Evolutionary conservation across 495 filamentous ascomycete species (phyloP), one percentile per base, ranked within the genome.

Genomic region (Tricharina praecox): DNA sequence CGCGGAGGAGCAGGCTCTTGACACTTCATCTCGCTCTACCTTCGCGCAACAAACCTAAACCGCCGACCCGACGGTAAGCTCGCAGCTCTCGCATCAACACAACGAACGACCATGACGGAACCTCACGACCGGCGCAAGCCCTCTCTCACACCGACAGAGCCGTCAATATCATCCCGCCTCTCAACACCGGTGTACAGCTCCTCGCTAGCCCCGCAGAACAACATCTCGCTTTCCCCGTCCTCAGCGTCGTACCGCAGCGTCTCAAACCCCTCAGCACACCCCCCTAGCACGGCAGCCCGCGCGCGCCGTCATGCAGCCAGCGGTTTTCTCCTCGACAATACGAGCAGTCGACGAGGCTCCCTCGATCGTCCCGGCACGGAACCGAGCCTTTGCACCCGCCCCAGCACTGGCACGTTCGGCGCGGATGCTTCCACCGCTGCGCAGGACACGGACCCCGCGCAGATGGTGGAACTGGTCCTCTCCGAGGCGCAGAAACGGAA

Each of bases 291-390:
- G 34, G 20, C 30, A 11, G 34, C 35, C 21, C 45, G 42, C n/a
- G 47, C 55, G 10, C 25, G 41, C 13, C 50, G 50, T 21, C 23
- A 51, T 7, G 34, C 33, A 2, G 45, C 45, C 8, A 55, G 56
- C 19, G 56, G 56, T 8, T 59, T 59, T 36, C 49, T 59, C 19
- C 56, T 59, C 36, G 55, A 59, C 9, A 46, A 45, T 33, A 19
- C 47, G 32, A 23, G 33, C 18, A 23, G 23, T n/a, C 8, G 21
- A 24, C 8, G 34, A 21, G 16, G 5, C 25, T 48, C 45, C 9
- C 32, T 48, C 34, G 45, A 37, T 20, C 23, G 32, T n/a, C 15
- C 45, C 4, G 18, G n/a, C 2, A 32, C 16, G 15, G 13, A n/a
- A 9, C 28, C 15, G 8, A 35, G 18, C 19, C 39, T 37, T 18